These are phyloP conservation scores for Aspergillus bertholletiae DNA, from an alignment of 495 filamentous ascomycete species.

Conservation along the genomic window DNA sequence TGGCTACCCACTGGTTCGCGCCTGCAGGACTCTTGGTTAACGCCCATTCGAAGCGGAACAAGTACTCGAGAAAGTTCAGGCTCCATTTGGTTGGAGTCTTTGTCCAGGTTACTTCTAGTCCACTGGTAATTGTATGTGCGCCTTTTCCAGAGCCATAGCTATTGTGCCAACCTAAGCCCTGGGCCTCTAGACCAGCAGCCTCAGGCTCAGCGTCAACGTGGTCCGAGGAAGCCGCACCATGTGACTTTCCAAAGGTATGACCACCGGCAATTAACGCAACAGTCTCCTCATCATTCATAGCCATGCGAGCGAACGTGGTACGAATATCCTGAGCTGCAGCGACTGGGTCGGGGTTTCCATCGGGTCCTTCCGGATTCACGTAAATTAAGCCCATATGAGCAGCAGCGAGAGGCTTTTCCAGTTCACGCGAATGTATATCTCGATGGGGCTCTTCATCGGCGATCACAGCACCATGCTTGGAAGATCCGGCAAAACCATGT, in stretches of 20 bases:
- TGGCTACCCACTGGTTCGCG: slow-evolving; percentile 70
- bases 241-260: slow-evolving; percentile 72
- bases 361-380: slow-evolving; percentile 73
- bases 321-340: slow-evolving; percentile 68
- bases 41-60: slow-evolving; percentile 76
- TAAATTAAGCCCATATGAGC: slow-evolving; percentile 74
- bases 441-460: slow-evolving; percentile 36
- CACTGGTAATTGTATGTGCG: slow-evolving; percentile 64
- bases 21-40: slow-evolving; percentile 67
- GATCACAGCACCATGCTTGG: background rate
- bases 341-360: slow-evolving; percentile 62
- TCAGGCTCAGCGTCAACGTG: slow-evolving; percentile 63
- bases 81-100: slow-evolving; percentile 66
- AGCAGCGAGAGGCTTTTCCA: slow-evolving; percentile 61
- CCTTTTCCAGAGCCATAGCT: slow-evolving; percentile 57
- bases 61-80: slow-evolving; percentile 64
- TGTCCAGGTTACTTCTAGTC: slow-evolving; percentile 75
- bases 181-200: slow-evolving; percentile 55
- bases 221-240: slow-evolving; percentile 58
- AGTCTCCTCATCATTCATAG: slow-evolving; percentile 76
- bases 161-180: slow-evolving; percentile 67
- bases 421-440: slow-evolving; percentile 56
- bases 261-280: slow-evolving; percentile 72
- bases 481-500: slow-evolving; percentile 41
- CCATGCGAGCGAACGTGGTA: slow-evolving; percentile 68